phyloP scores from a whole-genome alignment of 225 moss, liverwort and hornwort genomes.

The Physcomitrium patens region DNA sequence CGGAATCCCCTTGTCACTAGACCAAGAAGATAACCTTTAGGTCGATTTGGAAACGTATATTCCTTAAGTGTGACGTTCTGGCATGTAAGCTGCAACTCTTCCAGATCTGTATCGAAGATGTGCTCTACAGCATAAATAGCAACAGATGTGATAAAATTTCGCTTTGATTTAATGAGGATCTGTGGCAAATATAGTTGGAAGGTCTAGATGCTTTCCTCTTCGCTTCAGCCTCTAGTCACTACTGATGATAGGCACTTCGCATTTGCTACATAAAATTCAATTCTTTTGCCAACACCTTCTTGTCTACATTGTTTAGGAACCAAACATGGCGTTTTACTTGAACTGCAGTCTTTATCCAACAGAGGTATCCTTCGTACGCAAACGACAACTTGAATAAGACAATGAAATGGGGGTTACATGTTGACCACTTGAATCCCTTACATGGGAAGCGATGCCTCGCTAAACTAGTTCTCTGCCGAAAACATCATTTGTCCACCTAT shows the following conservation, averaged over 20 bases:
- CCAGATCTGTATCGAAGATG: constrained; percentile 12
- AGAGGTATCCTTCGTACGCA: too few species aligned
- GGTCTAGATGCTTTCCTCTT: constrained; percentile 65
- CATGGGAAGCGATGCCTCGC: too few species aligned
- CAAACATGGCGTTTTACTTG: too few species aligned
- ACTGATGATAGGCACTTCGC: constrained; percentile 74
- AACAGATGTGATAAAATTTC: constrained; percentile 9
- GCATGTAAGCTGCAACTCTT: constrained; percentile 18
- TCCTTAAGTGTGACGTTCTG: constrained; percentile 7
- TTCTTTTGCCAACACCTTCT: neutral
- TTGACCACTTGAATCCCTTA: too few species aligned
- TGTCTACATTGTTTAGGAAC: neutral
- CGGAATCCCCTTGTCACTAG: constrained; percentile 4
- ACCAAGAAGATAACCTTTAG: neutral
- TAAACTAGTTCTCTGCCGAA: too few species aligned
- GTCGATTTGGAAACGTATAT: neutral
- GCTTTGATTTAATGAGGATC: constrained; percentile 46
- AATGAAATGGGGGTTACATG: too few species aligned
- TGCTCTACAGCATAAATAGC: neutral
- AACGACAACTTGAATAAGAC: too few species aligned
- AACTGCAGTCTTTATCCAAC: too few species aligned
- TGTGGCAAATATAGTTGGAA: constrained; percentile 66
- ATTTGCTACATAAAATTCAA: constrained; percentile 54
- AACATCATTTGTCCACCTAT: too few species aligned
- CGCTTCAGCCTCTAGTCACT: constrained; percentile 79